Evolutionary conservation across 306 rosid species (phyloP), one percentile per base, ranked within the genome.

Genomic region (Urtica urens): DNA sequence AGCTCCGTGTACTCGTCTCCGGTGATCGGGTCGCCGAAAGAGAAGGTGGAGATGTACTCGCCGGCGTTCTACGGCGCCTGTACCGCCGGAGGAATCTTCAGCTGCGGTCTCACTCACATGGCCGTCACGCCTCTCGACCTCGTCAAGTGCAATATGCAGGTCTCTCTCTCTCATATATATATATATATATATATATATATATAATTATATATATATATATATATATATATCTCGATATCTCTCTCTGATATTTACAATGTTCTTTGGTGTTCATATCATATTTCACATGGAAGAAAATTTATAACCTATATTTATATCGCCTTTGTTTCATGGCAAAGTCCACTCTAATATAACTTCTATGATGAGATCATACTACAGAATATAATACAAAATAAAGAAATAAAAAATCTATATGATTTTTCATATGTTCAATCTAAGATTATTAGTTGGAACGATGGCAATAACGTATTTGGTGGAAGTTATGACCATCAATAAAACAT

Each of bases 101-200:
- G 74, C 53, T 66, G 78, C 28, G 93, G 93, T 25, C 76, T 45
- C 23, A 82, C 83, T 12, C 96, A 86, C 72, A 72, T 49, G 78
- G 55, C 78, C 5, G 74, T 82, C 69, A 86, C 96, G 49, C 96
- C 96, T 47, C 52, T 76, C 11, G 96, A 86, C 58, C 62, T 86
- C 17, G 69, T 81, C 71, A 86, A 86, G 72, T 86, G 96, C 71
- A 82, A 82, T 57, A 86, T 82, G 96, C 96, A 86, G 86, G 96
- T 78, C 39, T 21, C 31, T 21, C 31, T 29, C 48, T 29, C 10
- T 3, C 24, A 8, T 44, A 13, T 31, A 6, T 9, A 23, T 23
- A 1, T 23, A 47, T n/a, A 47, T 24, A 4, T 23, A 23, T 23
- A 46, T 10, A 14, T n/a, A 24, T 26, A 15, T 49, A 3, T 6